Conservation (phyloP, 2,329 filamentous ascomycete genomes). For the Huntiella moniliformis region DNA sequence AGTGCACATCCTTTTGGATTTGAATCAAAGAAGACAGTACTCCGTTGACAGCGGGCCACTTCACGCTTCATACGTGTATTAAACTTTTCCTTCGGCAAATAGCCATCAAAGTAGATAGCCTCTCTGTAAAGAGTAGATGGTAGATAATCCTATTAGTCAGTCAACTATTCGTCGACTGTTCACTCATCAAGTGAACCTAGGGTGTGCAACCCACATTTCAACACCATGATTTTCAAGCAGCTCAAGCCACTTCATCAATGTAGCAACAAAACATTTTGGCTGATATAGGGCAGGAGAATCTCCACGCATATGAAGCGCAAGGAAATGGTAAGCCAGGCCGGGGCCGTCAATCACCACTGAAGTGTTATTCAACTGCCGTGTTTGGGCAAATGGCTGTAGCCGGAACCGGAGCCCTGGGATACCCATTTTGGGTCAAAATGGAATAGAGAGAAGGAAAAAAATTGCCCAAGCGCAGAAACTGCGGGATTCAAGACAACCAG, state of each 20-base stretch:
- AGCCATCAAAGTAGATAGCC: conserved; percentile 72
- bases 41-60: conserved; percentile 11
- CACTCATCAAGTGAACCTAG: not conserved
- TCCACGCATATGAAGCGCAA: not conserved
- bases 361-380: conserved; percentile 23
- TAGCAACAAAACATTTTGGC: conserved; percentile 32
- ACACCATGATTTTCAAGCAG: conserved; percentile 35
- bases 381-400: conserved; percentile 32
- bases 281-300: conserved; percentile 25
- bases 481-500: conserved; percentile 3
- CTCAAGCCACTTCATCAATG: conserved; percentile 44
- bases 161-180: not conserved
- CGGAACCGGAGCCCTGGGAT: conserved; percentile 36
- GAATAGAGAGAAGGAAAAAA: not conserved
- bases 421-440: conserved; percentile 28
- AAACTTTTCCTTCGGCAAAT: conserved; percentile 49
- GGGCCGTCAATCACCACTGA: conserved; percentile 55
- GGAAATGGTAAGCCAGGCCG: conserved; percentile 45
- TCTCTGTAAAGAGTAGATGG: conserved; percentile 24
- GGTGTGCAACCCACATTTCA: conserved; percentile 34
- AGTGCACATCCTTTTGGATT: conserved; percentile 6
- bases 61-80: conserved; percentile 38
- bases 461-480: not conserved
- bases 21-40: conserved; percentile 15
- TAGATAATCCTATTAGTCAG: not conserved